A percentile compares a stretch with the other conserved stretches of the same genome.
phyloP scores from a whole-genome alignment of 2,329 filamentous ascomycete species.

The Pyricularia grisea region DNA sequence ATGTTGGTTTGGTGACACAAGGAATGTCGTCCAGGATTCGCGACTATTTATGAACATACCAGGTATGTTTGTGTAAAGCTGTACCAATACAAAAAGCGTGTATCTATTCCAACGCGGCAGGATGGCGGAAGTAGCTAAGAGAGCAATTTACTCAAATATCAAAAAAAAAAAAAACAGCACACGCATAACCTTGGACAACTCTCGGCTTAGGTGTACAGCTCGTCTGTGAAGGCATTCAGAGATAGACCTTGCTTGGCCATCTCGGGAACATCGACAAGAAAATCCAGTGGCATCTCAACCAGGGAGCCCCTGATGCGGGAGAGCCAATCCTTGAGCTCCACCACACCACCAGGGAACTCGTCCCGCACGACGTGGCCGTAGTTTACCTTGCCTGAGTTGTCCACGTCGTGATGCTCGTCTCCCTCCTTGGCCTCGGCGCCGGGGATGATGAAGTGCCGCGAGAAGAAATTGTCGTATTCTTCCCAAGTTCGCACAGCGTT shows the following conservation, averaged over 20 bases:
- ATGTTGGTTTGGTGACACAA: neutral
- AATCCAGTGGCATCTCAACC: constrained; percentile 86
- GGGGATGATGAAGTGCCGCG: constrained; percentile 52
- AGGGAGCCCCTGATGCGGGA: constrained; percentile 58
- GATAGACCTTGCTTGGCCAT: constrained; percentile 74
- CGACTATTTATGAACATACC: neutral
- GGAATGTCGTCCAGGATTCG: neutral
- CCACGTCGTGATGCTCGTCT: constrained; percentile 23
- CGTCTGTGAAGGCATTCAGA: constrained; percentile 62
- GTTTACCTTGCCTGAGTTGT: constrained; percentile 53
- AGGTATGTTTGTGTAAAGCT: neutral
- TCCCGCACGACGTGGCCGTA: constrained; percentile 83
- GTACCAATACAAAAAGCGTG: neutral
- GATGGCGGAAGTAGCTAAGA: neutral
- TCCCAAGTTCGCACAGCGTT: constrained; percentile 62
- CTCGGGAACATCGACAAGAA: constrained; percentile 72
- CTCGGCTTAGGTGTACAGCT: constrained; percentile 53
- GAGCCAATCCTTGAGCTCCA: constrained; percentile 60
- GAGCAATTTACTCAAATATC: neutral
- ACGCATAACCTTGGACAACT: neutral
- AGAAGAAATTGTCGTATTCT: constrained; percentile 65
- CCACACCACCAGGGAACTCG: constrained; percentile 64
- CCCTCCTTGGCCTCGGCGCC: constrained; percentile 29
- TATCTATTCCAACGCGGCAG: neutral
- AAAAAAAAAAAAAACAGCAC: neutral